Evolutionary conservation across 2,329 filamentous ascomycete genomes (phyloP).

Genomic region (Aspergillus glaucus): DNA sequence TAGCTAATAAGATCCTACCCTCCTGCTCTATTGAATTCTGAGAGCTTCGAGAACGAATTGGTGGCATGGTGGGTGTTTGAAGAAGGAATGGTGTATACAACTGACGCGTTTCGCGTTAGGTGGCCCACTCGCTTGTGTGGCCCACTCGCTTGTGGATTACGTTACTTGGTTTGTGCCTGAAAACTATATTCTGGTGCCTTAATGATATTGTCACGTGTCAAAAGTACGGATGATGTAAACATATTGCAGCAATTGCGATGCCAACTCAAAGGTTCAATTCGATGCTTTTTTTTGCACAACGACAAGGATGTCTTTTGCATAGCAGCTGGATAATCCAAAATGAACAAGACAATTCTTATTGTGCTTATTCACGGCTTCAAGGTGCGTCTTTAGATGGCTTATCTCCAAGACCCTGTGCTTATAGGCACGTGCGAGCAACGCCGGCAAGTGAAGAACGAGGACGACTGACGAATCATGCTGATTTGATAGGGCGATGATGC

Average conservation of each 20-base stretch:
- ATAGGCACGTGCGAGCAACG: not conserved
- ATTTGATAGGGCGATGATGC: slow-evolving; percentile 40
- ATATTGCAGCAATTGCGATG: not conserved
- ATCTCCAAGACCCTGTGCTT: not conserved
- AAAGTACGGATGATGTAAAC: not conserved
- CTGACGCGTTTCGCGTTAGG: too few species aligned
- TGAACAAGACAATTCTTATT: slow-evolving; percentile 42
- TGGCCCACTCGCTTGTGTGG: too few species aligned
- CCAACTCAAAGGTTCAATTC: not conserved
- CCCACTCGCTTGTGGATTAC: too few species aligned
- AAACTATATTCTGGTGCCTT: not conserved
- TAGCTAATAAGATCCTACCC: too few species aligned
- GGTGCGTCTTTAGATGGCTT: slow-evolving; percentile 21
- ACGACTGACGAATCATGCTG: slow-evolving; percentile 4
- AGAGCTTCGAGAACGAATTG: too few species aligned
- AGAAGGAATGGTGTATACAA: too few species aligned
- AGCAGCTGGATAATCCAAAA: slow-evolving; percentile 14
- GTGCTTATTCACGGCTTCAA: slow-evolving; percentile 47
- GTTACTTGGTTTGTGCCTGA: too few species aligned
- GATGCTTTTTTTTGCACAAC: not conserved
- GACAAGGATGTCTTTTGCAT: slow-evolving; percentile 5
- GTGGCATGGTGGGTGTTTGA: too few species aligned
- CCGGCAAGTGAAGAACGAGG: not conserved
- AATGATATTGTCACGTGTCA: not conserved
- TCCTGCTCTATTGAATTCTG: too few species aligned